Base-by-base conservation (phyloP, 345 rosid genomes). In the Lepidium didymum region DNA sequence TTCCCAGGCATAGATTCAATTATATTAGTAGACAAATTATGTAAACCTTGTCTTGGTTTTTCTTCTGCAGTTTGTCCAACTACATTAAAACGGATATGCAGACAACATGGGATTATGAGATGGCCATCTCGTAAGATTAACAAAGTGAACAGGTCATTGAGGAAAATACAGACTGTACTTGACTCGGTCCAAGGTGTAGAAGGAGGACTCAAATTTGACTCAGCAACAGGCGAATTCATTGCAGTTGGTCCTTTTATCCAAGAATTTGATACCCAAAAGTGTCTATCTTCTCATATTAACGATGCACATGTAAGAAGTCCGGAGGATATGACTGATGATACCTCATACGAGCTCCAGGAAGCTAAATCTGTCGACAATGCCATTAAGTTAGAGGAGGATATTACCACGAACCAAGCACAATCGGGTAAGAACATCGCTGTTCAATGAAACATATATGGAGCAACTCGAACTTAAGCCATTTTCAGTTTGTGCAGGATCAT, bases 121-220 rank as follows among this genome's bases (percentile, higher is more conserved):
- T 94, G 99, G 97, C 99, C 97, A 16, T 94, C 95, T 67, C 91
- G 97, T 8, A 94, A 94, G 81, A 89, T 94, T 57, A 91, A 91
- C 66, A 94, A 94, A 80, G 99, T 91, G 75, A 94, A 87, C 65
- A 82, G 95, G 62, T 91, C 97, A 2, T 63, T 94, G 59, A 82
- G 61, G 81, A 94, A 85, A 80, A 87, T 94, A 76, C 90, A 91
- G 73, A 87, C 95, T 0, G 95, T 91, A 50, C 87, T 94, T 0
- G 88, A 86, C 72, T 91, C 99, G 16, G 97, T 94, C 71, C 92
- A 87, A 60, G 99, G 99, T 34, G 92, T 91, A 33, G 86, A 89
- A 70, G 91, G 95, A 72, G 86, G 90, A 49, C 73, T 94, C 40
- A 91, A 84, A 70, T 91, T 81, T 67, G 90, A 94, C 77, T 88